These are phyloP conservation scores for Pyrenochaeta sp. DNA, from an alignment of 2,329 filamentous ascomycete genomes.

Conservation along the genomic window DNA sequence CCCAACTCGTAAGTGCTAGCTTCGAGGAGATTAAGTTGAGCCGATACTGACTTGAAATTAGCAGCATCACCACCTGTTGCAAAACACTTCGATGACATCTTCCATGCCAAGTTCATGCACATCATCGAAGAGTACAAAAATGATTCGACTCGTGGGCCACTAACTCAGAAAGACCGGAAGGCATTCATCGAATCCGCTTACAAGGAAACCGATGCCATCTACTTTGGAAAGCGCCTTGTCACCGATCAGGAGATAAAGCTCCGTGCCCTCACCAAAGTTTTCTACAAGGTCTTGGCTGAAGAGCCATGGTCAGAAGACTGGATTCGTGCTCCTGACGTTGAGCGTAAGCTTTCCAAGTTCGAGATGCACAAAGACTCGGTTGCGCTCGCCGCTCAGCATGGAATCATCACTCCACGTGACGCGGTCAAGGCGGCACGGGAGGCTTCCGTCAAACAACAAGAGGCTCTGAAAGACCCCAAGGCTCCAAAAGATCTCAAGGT, in stretches of 20 bases:
- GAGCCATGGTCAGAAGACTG: slow-evolving; percentile 49
- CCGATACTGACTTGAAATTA: background rate
- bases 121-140: slow-evolving; percentile 43
- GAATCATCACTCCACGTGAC: slow-evolving; percentile 38
- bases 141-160: slow-evolving; percentile 32
- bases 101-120: slow-evolving; percentile 43
- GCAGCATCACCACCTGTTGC: slow-evolving; percentile 23
- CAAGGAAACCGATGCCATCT: slow-evolving; percentile 36
- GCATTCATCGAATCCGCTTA: slow-evolving; percentile 43
- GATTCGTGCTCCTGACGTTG: slow-evolving; percentile 47
- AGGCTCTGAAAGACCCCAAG: slow-evolving; percentile 21
- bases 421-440: slow-evolving; percentile 44
- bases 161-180: slow-evolving; percentile 44
- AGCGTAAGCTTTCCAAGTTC: slow-evolving; percentile 48
- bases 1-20: slow-evolving; percentile 18
- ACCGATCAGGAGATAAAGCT: slow-evolving; percentile 43
- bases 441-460: slow-evolving; percentile 22
- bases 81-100: slow-evolving; percentile 45
- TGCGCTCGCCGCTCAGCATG: slow-evolving; percentile 38
- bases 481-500: slow-evolving; percentile 28
- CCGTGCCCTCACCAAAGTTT: slow-evolving; percentile 47
- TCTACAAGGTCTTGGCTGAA: slow-evolving; percentile 48
- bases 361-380: slow-evolving; percentile 47
- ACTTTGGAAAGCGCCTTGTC: slow-evolving; percentile 37
- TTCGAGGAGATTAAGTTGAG: too few species aligned